These are phyloP conservation scores for Westerdykella sp. DNA, from an alignment of 2,329 filamentous ascomycete species.

Conservation along the genomic window DNA sequence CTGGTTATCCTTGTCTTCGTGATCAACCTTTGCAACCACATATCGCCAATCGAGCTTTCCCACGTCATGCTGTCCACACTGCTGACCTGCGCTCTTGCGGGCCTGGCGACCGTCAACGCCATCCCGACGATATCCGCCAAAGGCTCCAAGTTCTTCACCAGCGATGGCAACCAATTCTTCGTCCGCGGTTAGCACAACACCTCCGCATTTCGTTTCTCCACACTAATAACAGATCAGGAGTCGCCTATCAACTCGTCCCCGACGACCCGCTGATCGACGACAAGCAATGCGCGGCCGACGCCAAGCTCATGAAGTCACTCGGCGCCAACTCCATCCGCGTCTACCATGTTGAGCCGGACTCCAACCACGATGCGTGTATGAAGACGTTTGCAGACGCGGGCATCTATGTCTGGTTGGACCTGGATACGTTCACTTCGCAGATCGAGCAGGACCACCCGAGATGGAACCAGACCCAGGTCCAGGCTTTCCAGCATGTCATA, in stretches of 20 bases:
- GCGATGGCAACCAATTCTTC: slow-evolving; percentile 74
- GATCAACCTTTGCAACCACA: too few relatives aligned
- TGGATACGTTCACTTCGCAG: slow-evolving; percentile 64
- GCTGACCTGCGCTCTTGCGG: slow-evolving; percentile 18
- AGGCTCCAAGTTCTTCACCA: slow-evolving; percentile 80
- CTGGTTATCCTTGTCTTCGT: too few relatives aligned
- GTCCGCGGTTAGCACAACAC: slow-evolving; percentile 61
- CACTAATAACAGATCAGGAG: slow-evolving; percentile 46
- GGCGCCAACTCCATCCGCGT: slow-evolving; percentile 81
- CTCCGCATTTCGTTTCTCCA: neutral
- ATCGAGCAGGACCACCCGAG: slow-evolving; percentile 57
- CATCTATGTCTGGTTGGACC: slow-evolving; percentile 78
- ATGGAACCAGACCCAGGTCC: slow-evolving; percentile 68
- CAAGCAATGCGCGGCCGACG: slow-evolving; percentile 71
- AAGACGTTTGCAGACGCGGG: slow-evolving; percentile 68
- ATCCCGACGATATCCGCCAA: slow-evolving; percentile 54
- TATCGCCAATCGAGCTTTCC: too few relatives aligned
- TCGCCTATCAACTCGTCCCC: slow-evolving; percentile 62
- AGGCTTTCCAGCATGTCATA: slow-evolving; percentile 64
- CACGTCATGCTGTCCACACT: slow-evolving; percentile 16
- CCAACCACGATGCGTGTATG: slow-evolving; percentile 76
- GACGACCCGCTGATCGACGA: slow-evolving; percentile 71
- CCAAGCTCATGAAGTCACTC: slow-evolving; percentile 68
- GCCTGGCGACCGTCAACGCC: slow-evolving; percentile 36
- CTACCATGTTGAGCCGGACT: slow-evolving; percentile 72